These are phyloP conservation scores for Phlebiopsis flavidoalba DNA, from an alignment of 768 basidiomycete genomes.

Conservation along the genomic window DNA sequence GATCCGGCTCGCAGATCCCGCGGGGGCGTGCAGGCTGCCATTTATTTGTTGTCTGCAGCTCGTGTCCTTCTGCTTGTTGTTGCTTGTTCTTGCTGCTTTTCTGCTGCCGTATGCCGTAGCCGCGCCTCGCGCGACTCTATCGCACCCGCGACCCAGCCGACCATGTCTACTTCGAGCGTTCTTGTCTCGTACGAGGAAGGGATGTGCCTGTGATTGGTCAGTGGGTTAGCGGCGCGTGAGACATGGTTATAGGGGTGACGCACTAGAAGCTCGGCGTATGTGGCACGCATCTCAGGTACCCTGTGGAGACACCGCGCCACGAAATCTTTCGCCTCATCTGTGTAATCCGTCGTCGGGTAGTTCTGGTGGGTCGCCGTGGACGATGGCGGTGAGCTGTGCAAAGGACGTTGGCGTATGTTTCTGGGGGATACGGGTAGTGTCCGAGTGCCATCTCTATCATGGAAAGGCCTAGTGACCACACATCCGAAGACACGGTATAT, in stretches of 20 bases:
- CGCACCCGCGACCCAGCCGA: slow-evolving; percentile 68
- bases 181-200: slow-evolving; percentile 64
- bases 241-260: slow-evolving; percentile 23
- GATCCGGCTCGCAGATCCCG: neutral
- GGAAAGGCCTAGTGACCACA: slow-evolving; percentile 94
- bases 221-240: neutral
- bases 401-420: slow-evolving; percentile 97
- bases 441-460: slow-evolving; percentile 92
- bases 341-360: slow-evolving; percentile 67
- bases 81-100: slow-evolving; percentile 15
- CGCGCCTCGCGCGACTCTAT: slow-evolving; percentile 22
- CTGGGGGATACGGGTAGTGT: slow-evolving; percentile 93
- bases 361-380: slow-evolving; percentile 88
- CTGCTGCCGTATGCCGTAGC: neutral
- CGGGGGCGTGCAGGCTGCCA: neutral
- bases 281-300: slow-evolving; percentile 72
- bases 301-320: slow-evolving; percentile 78
- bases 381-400: slow-evolving; percentile 94
- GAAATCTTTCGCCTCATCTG: slow-evolving; percentile 73
- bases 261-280: slow-evolving; percentile 77
- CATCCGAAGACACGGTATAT: slow-evolving; percentile 95
- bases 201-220: slow-evolving; percentile 50
- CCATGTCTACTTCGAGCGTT: slow-evolving; percentile 73
- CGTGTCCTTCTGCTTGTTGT: slow-evolving; percentile 14
- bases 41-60: slow-evolving; percentile 1